Conservation (phyloP, 2,329 filamentous ascomycete species). For the Aureobasidium vineae region DNA sequence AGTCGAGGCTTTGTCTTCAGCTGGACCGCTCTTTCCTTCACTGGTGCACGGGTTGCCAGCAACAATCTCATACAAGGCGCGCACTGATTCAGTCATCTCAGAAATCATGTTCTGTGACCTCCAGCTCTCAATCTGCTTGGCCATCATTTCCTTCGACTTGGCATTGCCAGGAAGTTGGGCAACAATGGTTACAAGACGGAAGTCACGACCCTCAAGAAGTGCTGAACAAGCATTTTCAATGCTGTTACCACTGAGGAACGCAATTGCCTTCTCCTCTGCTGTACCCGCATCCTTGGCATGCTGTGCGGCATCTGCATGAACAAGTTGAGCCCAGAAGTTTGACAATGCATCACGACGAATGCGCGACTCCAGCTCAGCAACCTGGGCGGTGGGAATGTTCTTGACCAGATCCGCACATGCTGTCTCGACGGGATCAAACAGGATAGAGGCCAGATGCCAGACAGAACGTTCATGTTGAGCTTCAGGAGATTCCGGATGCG, state of each 20-base stretch:
- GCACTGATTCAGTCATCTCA: constrained; percentile 80
- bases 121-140: constrained; percentile 80
- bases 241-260: constrained; percentile 73
- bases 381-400: constrained; percentile 46
- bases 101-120: constrained; percentile 76
- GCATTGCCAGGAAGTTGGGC: constrained; percentile 75
- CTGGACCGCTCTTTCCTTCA: constrained; percentile 68
- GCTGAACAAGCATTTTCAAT: constrained; percentile 79
- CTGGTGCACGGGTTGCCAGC: constrained; percentile 84
- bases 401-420: constrained; percentile 34
- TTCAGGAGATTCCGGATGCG: constrained; percentile 23
- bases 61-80: constrained; percentile 85
- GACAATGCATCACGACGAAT: constrained; percentile 62
- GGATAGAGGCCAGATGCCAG: constrained; percentile 81
- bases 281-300: constrained; percentile 59
- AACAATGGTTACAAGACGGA: constrained; percentile 79
- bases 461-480: constrained; percentile 65
- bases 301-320: constrained; percentile 42
- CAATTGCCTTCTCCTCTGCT: constrained; percentile 78
- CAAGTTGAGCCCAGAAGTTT: constrained; percentile 58
- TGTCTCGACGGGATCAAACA: constrained; percentile 68
- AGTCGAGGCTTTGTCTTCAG: constrained; percentile 75
- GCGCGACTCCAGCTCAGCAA: constrained; percentile 41
- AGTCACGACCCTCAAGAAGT: constrained; percentile 72
- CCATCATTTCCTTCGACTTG: constrained; percentile 69